Evolutionary conservation across 495 filamentous ascomycete species (phyloP), one percentile per base, ranked within the genome.

Genomic region (Lentithecium fluviatile): DNA sequence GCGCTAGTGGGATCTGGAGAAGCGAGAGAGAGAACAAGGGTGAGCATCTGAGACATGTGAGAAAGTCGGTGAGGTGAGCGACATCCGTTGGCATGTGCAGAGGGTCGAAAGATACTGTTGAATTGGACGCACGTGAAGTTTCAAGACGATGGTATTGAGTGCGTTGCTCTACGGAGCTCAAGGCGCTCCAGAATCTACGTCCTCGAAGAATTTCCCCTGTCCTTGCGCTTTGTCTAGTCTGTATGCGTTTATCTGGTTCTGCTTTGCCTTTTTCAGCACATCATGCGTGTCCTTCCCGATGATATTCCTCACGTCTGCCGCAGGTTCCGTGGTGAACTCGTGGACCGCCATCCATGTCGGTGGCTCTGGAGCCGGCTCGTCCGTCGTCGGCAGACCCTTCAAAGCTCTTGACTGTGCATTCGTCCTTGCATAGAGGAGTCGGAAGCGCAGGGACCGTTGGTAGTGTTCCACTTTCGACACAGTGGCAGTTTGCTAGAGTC

Each of bases 361-460:
- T 23, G 64, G 64, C 42, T 67, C 64, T n/a, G 64, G 64, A n/a
- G 45, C 43, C 25, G 64, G 59, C 54, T 58, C 58, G 32, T 67
- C 59, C 6, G 64, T 62, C n/a, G 64, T 58, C 8, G 58, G 58
- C 1, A 67, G 55, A 0, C 64, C 64, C 38, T 67, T 67, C 32
- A 67, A 47, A 26, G 51, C 49, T 21, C 64, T 53, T 8, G 59
- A 67, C 32, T 66, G 63, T 20, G 63, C 63, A 23, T 66, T 66
- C 2, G 63, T 51, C 40, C 42, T 47, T 24, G 34, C 61, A 29
- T 69, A 64, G 6, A 66, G 29, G 0, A 69, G 47, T 34, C 58
- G 58, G 54, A 57, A 69, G 34, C 63, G 53, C 13, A 63, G 54
- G 2, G 66, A 57, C 20, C 69, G 69, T 2, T 69, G 26, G 40